Evolutionary conservation across 805 yeast species (phyloP).

Genomic region (Hanseniaspora taiwanica): DNA sequence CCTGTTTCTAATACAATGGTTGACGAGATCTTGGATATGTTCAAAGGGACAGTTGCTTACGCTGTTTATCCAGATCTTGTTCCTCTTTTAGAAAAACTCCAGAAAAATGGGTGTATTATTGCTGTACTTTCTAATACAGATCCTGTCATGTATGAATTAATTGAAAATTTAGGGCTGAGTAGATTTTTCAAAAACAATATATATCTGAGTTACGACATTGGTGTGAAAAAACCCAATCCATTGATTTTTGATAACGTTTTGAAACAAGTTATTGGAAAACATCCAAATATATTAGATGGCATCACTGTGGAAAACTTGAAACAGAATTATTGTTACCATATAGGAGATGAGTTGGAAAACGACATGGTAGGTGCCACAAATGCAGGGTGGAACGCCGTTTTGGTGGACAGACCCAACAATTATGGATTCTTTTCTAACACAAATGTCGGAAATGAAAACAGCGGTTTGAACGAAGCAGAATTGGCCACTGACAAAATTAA

Average conservation of each 20-base stretch:
- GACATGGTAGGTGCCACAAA: conserved; percentile 39
- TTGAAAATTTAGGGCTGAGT: conserved; percentile 30
- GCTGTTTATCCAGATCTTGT: conserved; percentile 39
- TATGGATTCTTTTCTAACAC: conserved; percentile 15
- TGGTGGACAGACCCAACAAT: conserved; percentile 33
- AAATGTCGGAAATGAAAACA: background rate
- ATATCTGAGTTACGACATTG: conserved; percentile 46
- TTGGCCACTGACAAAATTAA: conserved; percentile 19
- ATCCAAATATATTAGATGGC: conserved; percentile 10
- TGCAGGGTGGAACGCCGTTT: conserved; percentile 52
- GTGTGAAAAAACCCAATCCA: conserved; percentile 37
- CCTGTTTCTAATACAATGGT: conserved; percentile 27
- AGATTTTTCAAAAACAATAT: conserved; percentile 17
- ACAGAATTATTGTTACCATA: conserved; percentile 36
- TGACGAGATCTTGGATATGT: conserved; percentile 32
- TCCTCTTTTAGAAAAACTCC: conserved; percentile 28
- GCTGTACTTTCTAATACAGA: conserved; percentile 53
- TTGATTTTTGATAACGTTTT: conserved; percentile 32
- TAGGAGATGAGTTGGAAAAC: conserved; percentile 48
- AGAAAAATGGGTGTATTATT: conserved; percentile 23
- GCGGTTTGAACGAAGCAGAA: conserved; percentile 11
- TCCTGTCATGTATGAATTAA: conserved; percentile 32
- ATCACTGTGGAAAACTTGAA: conserved; percentile 11
- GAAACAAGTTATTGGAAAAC: conserved; percentile 15
- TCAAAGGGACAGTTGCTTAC: conserved; percentile 41